phyloP scores from a whole-genome alignment of 805 yeast species.

The Yarrowia yakushimensis region DNA sequence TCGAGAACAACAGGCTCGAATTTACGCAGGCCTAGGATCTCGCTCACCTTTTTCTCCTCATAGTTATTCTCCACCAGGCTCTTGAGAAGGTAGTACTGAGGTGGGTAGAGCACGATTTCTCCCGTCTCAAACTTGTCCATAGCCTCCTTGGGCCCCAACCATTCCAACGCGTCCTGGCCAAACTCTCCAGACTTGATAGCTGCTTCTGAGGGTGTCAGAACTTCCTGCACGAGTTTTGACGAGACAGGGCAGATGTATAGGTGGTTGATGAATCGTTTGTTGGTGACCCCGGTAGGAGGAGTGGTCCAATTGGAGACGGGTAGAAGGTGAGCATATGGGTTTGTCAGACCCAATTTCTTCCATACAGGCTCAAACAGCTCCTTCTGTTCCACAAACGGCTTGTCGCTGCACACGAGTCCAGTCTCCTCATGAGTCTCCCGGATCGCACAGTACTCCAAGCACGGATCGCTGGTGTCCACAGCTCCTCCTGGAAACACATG shows the following conservation, averaged over 20 bases:
- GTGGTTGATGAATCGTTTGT: slow-evolving; percentile 35
- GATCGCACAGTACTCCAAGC: slow-evolving; percentile 34
- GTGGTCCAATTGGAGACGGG: slow-evolving; percentile 36
- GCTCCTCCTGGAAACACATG: slow-evolving; percentile 40
- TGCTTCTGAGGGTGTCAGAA: slow-evolving; percentile 4
- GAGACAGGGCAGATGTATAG: slow-evolving; percentile 32
- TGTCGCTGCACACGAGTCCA: slow-evolving; percentile 29
- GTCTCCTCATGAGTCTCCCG: slow-evolving; percentile 39
- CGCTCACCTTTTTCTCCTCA: slow-evolving; percentile 26
- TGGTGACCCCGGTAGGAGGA: slow-evolving; percentile 29
- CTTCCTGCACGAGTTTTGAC: slow-evolving; percentile 25
- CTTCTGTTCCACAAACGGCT: slow-evolving; percentile 15
- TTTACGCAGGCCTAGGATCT: slow-evolving; percentile 26
- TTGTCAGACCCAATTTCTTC: background rate
- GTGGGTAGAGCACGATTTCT: slow-evolving; percentile 34
- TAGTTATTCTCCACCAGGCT: slow-evolving; percentile 25
- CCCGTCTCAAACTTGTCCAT: slow-evolving; percentile 30
- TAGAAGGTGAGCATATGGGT: slow-evolving; percentile 20
- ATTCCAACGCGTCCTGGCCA: slow-evolving; percentile 28
- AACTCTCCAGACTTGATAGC: slow-evolving; percentile 25
- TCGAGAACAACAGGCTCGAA: slow-evolving; percentile 31
- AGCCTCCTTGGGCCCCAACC: slow-evolving; percentile 34
- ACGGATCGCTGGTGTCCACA: slow-evolving; percentile 32
- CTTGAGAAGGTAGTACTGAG: slow-evolving; percentile 35
- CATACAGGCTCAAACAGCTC: slow-evolving; percentile 30